phyloP scores from a whole-genome alignment of 139 green algal species.

The Dunaliella primolecta region DNA sequence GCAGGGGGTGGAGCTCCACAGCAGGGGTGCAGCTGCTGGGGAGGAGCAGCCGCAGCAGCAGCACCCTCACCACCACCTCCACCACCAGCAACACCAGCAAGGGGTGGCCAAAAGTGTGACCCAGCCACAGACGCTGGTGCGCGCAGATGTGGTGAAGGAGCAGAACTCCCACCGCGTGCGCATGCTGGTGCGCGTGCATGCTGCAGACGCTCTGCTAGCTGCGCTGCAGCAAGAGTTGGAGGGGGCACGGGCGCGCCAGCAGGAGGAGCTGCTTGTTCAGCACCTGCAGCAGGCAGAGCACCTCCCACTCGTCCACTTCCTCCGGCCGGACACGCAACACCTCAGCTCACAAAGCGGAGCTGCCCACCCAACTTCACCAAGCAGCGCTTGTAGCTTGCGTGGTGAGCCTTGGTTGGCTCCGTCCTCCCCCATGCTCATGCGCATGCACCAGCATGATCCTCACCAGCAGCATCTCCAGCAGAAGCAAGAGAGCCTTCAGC shows the following conservation, averaged over 20 bases:
- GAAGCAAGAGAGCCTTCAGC: too few species aligned
- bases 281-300: not conserved
- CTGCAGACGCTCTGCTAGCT: not conserved
- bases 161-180: constrained; percentile 17
- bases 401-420: too few species aligned
- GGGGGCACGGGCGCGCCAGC: not conserved
- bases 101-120: too few species aligned
- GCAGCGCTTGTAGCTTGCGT: too few species aligned
- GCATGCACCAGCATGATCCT: too few species aligned
- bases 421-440: too few species aligned
- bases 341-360: not conserved
- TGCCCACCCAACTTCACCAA: not conserved
- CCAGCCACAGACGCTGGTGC: not conserved
- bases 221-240: not conserved
- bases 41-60: too few species aligned
- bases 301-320: not conserved
- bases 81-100: not conserved
- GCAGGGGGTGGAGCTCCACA: not conserved
- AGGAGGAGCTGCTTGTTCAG: not conserved
- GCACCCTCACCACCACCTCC: too few species aligned
- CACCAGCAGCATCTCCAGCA: too few species aligned
- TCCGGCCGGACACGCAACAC: not conserved
- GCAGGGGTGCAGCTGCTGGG: not conserved
- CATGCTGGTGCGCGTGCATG: not conserved
- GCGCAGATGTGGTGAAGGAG: not conserved